Base-by-base conservation (phyloP, 2,329 filamentous ascomycete species). In the Didymosphaeria variabile region DNA sequence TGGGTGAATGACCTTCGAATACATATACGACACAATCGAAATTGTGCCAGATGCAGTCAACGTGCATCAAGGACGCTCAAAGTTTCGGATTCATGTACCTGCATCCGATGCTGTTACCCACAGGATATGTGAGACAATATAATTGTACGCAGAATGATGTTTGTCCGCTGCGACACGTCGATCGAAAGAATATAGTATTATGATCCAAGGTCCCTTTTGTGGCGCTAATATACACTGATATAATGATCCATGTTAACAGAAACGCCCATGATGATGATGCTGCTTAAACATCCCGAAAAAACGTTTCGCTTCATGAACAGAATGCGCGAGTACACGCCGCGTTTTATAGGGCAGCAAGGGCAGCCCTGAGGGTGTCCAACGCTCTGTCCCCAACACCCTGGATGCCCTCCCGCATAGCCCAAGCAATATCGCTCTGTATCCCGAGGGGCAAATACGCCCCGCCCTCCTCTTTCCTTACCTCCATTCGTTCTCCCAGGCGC, bases 391-490 rank as follows among this genome's bases (percentile, higher is more conserved):
- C 81, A 6, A 85, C 72, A 8, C 76, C 77, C 17, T 74, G 71
- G 21, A 79, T 70, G 2, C 79, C 78, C 42, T 88, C 88, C 38
- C 88, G 88, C 29, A 97, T 80, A 58, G 95, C 80, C 80, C 90
- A 91, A 5, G 91, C 90, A 46, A 98, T 85, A 82, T 98, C 94
- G 74, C 94, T 98, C 76, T 95, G 86, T 69, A 96, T 81, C 0
- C 94, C 94, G 17, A 98, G 80, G 0, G 93, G 93, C 59, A 98
- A 88, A 72, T 94, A 94, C 51, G 90, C 91, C 6, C 90, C 91
- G 21, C 88, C 89, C 76, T 90, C 92, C 29, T 79, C 79, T 64
- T 78, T 78, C 15, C 90, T 91, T 69, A 88, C 89, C 70, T 97
- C 93, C 62, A 97, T 82, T 61, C 91, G 94, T 78, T 97, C 93